phyloP scores from a whole-genome alignment of 202 grass and related monocot genomes.

The Carex sylvatica region DNA sequence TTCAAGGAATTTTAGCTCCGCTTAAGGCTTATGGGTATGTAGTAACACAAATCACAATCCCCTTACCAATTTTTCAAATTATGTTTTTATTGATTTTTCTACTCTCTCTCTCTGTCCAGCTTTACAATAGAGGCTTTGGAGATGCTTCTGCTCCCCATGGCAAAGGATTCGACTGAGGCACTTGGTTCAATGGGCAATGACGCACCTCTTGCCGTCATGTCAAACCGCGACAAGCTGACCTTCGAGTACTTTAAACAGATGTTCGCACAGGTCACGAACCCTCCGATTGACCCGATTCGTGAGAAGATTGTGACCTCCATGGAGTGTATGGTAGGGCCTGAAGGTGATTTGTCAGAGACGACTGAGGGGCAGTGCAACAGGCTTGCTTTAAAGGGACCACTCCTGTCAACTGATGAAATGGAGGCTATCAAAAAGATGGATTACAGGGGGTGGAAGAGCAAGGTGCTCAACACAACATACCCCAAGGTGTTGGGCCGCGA shows the following conservation, averaged over 20 bases:
- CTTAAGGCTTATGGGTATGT: slow-evolving; percentile 95
- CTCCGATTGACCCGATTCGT: slow-evolving; percentile 92
- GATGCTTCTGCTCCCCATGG: slow-evolving; percentile 95
- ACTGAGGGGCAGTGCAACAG: slow-evolving; percentile 81
- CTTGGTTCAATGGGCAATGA: slow-evolving; percentile 99
- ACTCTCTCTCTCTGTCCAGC: slow-evolving; percentile 29
- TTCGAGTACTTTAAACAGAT: slow-evolving; percentile 99
- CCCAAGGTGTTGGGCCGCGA: slow-evolving; percentile 64
- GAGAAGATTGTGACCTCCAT: slow-evolving; percentile 98
- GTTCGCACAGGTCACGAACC: slow-evolving; percentile 99
- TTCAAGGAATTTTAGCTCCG: slow-evolving; percentile 64
- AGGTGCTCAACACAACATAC: slow-evolving; percentile 88
- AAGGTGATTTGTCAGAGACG: slow-evolving; percentile 92
- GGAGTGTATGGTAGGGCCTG: slow-evolving; percentile 97
- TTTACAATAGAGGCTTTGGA: slow-evolving; percentile 91
- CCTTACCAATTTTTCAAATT: not conserved
- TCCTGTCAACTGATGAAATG: slow-evolving; percentile 89
- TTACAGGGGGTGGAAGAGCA: slow-evolving; percentile 82
- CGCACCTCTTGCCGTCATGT: slow-evolving; percentile 94
- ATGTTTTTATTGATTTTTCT: slow-evolving; percentile 30
- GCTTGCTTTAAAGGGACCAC: slow-evolving; percentile 69
- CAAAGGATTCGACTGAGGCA: slow-evolving; percentile 69
- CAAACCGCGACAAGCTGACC: slow-evolving; percentile 85
- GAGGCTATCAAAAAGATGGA: slow-evolving; percentile 97
- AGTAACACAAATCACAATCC: slow-evolving; percentile 7